Percentiles rank a stretch among this genome's conserved stretches.
phyloP scores from a whole-genome alignment of 2,329 filamentous ascomycete species.

The Colletotrichum salicis region DNA sequence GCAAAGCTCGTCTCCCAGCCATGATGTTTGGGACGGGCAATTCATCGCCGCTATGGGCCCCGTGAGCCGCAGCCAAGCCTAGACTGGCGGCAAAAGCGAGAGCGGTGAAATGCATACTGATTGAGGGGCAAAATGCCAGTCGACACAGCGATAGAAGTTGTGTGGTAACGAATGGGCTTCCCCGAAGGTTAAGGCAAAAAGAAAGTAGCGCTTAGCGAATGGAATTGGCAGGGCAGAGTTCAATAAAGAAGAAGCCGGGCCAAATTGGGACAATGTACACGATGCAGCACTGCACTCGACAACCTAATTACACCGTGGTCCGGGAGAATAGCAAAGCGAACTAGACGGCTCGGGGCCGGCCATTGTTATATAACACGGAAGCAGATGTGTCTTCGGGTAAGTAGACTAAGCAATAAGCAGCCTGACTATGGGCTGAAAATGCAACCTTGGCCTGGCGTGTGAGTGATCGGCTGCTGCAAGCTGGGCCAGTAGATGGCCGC shows the following conservation, averaged over 20 bases:
- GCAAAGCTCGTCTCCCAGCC: constrained; percentile 27
- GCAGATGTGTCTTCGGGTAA: neutral
- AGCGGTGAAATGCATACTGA: constrained; percentile 21
- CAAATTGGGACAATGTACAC: constrained; percentile 11
- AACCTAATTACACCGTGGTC: constrained; percentile 22
- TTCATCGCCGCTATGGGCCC: neutral
- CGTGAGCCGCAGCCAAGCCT: constrained; percentile 28
- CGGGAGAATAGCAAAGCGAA: neutral
- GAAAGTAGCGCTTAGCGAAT: constrained; percentile 20
- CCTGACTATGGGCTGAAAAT: constrained; percentile 21
- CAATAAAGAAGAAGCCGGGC: constrained; percentile 31
- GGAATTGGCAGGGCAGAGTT: constrained; percentile 18
- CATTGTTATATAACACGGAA: constrained; percentile 30
- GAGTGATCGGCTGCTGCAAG: constrained; percentile 20
- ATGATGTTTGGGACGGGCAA: constrained; percentile 25
- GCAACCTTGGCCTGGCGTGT: constrained; percentile 10
- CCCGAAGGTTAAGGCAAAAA: constrained; percentile 5
- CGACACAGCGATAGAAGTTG: neutral
- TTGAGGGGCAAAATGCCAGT: neutral
- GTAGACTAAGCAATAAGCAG: neutral
- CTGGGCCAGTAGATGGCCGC: constrained; percentile 5
- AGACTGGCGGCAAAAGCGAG: constrained; percentile 25
- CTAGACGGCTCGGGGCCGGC: constrained; percentile 3
- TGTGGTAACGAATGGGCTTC: neutral
- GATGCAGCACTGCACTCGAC: constrained; percentile 18